Conservation (phyloP, 371 early-diverging fungal species). For the Mucor irregularis region DNA sequence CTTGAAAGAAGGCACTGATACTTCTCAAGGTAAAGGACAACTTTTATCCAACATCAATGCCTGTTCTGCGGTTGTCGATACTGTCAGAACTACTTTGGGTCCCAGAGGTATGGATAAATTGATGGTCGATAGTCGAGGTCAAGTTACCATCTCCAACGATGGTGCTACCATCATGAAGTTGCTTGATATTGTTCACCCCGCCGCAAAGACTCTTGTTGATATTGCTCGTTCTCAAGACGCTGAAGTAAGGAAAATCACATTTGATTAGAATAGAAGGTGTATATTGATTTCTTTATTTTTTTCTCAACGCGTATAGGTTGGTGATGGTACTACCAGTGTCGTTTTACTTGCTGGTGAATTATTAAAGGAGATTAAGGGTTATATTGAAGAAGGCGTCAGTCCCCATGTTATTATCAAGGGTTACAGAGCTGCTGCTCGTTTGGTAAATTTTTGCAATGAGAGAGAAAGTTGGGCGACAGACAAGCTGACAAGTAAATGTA, state of each 20-base stretch:
- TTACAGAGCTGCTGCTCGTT: constrained; percentile 83
- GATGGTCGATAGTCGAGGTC: constrained; percentile 92
- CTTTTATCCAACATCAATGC: constrained; percentile 98
- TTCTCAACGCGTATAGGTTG: constrained; percentile 76
- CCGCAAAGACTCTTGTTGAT: constrained; percentile 97
- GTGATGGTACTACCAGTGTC: constrained; percentile 99
- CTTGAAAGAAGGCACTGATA: constrained; percentile 98
- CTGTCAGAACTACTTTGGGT: constrained; percentile 97
- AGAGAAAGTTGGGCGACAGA: not conserved
- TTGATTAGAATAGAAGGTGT: not conserved
- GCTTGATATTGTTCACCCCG: constrained; percentile 99
- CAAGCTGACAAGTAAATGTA: not conserved
- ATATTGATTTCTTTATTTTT: not conserved
- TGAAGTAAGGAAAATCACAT: constrained; percentile 67
- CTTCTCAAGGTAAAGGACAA: constrained; percentile 98
- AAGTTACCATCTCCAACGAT: constrained; percentile 99
- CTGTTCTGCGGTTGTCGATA: constrained; percentile 94
- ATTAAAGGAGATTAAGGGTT: constrained; percentile 90
- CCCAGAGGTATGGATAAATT: constrained; percentile 99
- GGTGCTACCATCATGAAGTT: constrained; percentile 99
- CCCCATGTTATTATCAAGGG: constrained; percentile 96
- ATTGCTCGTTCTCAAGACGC: constrained; percentile 99
- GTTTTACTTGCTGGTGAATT: constrained; percentile 98
- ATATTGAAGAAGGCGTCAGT: constrained; percentile 95
- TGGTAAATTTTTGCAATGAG: constrained; percentile 40